These are phyloP conservation scores for Quercus glauca DNA, from an alignment of 306 rosid species.

Conservation along the genomic window DNA sequence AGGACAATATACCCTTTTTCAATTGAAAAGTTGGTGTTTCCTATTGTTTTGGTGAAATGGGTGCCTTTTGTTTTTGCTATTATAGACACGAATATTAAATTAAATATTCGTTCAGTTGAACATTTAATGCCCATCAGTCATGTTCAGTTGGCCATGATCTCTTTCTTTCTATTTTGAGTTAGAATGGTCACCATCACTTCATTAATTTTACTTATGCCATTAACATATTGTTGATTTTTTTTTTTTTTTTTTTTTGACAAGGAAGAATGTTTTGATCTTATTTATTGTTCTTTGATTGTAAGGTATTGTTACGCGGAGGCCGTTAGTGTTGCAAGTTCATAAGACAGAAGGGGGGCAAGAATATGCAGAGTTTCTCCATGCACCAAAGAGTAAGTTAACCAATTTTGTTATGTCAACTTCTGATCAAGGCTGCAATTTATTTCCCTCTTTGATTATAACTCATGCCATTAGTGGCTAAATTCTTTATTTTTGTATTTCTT, in stretches of 20 bases:
- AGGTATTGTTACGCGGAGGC: conserved; percentile 98
- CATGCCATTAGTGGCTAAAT: neutral
- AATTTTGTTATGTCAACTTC: conserved; percentile 67
- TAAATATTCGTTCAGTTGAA: too few species aligned
- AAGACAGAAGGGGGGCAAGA: conserved; percentile 72
- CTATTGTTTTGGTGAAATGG: too few species aligned
- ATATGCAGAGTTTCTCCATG: conserved; percentile 96
- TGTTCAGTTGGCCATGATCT: neutral
- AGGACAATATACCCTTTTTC: too few species aligned
- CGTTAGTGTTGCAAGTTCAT: conserved; percentile 93
- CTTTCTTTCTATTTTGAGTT: neutral
- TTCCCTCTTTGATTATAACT: neutral
- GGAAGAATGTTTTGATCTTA: too few species aligned
- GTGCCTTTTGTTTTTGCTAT: too few species aligned
- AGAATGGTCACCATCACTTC: neutral
- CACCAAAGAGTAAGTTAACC: conserved; percentile 66
- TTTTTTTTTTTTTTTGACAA: neutral
- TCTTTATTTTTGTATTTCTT: neutral
- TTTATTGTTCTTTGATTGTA: conserved; percentile 12
- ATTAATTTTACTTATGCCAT: neutral
- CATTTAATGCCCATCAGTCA: neutral
- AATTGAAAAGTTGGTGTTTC: too few species aligned
- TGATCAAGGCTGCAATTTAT: neutral
- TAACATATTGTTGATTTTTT: neutral
- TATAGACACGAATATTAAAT: too few species aligned